Conservation (phyloP, 371 early-diverging fungal genomes). For the Entomophthora muscae region DNA sequence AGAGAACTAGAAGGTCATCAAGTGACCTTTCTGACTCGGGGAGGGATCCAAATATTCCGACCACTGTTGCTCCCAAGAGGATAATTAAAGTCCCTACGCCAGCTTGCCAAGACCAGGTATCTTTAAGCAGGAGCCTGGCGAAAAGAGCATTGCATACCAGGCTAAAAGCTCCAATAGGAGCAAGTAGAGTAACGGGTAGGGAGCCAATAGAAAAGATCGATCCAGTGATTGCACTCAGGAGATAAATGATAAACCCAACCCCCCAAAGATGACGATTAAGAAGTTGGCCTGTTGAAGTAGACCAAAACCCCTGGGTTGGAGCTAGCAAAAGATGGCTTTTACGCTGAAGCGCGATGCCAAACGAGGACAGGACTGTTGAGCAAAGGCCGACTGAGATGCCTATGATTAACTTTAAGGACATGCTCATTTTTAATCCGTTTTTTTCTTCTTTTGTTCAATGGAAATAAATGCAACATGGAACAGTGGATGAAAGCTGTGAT, state of each 20-base stretch:
- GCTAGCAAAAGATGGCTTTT: not conserved
- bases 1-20: conserved; percentile 45
- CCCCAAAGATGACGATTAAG: conserved; percentile 25
- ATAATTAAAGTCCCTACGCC: conserved; percentile 51
- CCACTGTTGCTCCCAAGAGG: conserved; percentile 41
- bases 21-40: conserved; percentile 53
- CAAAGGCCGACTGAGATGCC: not conserved
- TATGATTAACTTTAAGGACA: not conserved
- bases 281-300: not conserved
- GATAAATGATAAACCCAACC: conserved; percentile 37
- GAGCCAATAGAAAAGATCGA: conserved; percentile 58
- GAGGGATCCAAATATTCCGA: conserved; percentile 58
- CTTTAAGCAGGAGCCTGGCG: conserved; percentile 42
- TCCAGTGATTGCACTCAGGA: conserved; percentile 46
- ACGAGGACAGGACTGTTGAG: not conserved
- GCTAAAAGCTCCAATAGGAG: conserved; percentile 60
- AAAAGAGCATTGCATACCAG: conserved; percentile 63
- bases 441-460: too few relatives aligned
- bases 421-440: not conserved
- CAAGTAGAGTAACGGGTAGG: conserved; percentile 65
- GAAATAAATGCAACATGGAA: too few relatives aligned
- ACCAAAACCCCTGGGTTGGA: not conserved
- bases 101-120: conserved; percentile 39
- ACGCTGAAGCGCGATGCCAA: conserved; percentile 2
- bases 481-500: too few relatives aligned